A percentile compares a stretch with the other conserved stretches of the same genome.
Evolutionary conservation across 2,329 filamentous ascomycete species (phyloP).

Genomic region (Rhynchosporium graminicola): DNA sequence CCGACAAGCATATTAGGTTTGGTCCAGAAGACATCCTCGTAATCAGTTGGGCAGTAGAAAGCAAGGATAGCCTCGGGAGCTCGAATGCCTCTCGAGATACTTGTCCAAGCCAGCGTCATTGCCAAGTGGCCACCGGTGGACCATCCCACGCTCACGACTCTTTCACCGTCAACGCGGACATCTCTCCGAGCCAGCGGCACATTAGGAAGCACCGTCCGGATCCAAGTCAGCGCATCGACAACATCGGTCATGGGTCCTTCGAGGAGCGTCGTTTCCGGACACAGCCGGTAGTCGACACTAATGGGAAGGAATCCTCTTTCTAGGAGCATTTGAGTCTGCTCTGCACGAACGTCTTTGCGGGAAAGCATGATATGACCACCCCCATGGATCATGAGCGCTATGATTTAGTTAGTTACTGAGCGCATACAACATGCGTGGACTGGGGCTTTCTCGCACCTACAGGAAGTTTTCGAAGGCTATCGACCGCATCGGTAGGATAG

Average conservation of each 20-base stretch:
- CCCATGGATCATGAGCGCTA: constrained; percentile 22
- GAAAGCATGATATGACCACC: constrained; percentile 20
- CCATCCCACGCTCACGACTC: constrained; percentile 50
- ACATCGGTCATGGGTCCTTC: constrained; percentile 51
- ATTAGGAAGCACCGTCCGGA: constrained; percentile 39
- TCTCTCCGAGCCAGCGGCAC: constrained; percentile 26
- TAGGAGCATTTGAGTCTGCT: constrained; percentile 13
- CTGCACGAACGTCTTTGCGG: constrained; percentile 15
- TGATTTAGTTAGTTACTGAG: not conserved
- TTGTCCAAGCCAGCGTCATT: constrained; percentile 46
- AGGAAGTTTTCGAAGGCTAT: constrained; percentile 8
- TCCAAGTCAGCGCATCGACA: constrained; percentile 47
- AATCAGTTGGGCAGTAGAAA: constrained; percentile 49
- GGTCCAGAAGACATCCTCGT: constrained; percentile 36
- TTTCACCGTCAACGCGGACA: constrained; percentile 35
- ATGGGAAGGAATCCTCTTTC: constrained; percentile 47
- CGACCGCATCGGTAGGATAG: constrained; percentile 31
- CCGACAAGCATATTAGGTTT: too few species aligned
- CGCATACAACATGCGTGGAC: not conserved
- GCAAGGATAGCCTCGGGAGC: constrained; percentile 47
- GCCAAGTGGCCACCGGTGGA: constrained; percentile 51
- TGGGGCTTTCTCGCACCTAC: constrained; percentile 20
- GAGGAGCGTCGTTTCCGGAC: constrained; percentile 48
- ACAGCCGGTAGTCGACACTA: constrained; percentile 53
- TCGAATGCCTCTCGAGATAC: constrained; percentile 33